Percentiles rank a stretch among this genome's conserved stretches.
Conservation (phyloP, 306 rosid species). For the Sicyos edulis region DNA sequence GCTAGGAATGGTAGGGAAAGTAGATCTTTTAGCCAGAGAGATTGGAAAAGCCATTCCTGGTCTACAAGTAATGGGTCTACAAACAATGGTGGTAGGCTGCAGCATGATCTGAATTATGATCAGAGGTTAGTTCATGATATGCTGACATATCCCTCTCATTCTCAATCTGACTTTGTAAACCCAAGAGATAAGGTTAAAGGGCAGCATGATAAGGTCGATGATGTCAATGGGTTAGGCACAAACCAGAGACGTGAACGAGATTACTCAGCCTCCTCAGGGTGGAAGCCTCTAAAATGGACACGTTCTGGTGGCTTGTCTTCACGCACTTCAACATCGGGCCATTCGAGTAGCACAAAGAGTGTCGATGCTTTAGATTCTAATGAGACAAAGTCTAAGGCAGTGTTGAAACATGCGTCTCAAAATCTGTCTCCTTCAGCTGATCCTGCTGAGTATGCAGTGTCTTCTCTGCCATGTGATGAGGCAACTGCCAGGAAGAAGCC, state of each 20-base stretch:
- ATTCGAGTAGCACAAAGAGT: conserved; percentile 67
- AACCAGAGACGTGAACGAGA: conserved; percentile 65
- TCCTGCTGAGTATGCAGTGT: conserved; percentile 55
- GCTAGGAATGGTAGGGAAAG: conserved; percentile 66
- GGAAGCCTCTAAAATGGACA: conserved; percentile 95
- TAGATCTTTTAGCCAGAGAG: conserved; percentile 61
- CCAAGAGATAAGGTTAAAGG: conserved; percentile 72
- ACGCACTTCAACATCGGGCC: conserved; percentile 78
- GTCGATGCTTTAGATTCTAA: conserved; percentile 1
- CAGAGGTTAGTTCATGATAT: conserved; percentile 21
- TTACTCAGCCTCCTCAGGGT: conserved; percentile 45
- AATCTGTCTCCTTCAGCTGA: conserved; percentile 62
- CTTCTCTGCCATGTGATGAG: conserved; percentile 67
- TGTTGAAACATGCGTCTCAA: conserved; percentile 41
- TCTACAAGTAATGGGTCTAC: conserved; percentile 20
- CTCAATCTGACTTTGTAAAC: conserved; percentile 50
- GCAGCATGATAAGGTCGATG: conserved; percentile 61
- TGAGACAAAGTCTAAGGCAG: conserved; percentile 41
- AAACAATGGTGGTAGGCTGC: conserved; percentile 44
- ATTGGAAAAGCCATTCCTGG: conserved; percentile 26
- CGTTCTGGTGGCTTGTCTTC: conserved; percentile 85
- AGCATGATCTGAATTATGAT: conserved; percentile 39
- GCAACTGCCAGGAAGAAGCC: conserved; percentile 74
- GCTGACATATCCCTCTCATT: conserved; percentile 13
- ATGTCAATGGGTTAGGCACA: conserved; percentile 48